Conservation (phyloP, 768 basidiomycete genomes). For the Calocybe indica region DNA sequence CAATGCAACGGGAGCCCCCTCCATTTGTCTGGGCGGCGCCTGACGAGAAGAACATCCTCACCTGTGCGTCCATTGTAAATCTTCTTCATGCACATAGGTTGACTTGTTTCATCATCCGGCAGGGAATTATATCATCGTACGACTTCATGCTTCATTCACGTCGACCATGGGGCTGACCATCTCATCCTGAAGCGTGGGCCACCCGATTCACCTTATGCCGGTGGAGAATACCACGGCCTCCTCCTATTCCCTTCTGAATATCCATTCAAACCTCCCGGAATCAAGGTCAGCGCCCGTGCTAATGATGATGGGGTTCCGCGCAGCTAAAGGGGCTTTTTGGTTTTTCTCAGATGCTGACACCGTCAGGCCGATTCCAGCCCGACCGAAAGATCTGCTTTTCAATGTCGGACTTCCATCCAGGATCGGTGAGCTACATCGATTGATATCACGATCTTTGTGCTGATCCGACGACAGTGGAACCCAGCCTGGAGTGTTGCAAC, state of each 20-base stretch:
- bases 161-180: constrained; percentile 4
- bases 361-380: constrained; percentile 84
- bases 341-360: constrained; percentile 72
- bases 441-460: background rate
- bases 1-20: constrained; percentile 90
- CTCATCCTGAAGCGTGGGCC: constrained; percentile 69
- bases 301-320: no score
- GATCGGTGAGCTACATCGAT: constrained; percentile 50
- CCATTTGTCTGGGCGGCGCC: constrained; percentile 95
- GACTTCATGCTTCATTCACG: constrained; percentile 7
- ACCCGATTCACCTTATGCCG: constrained; percentile 84
- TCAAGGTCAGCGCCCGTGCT: constrained; percentile 57
- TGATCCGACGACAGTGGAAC: constrained; percentile 61
- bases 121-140: constrained; percentile 96
- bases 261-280: constrained; percentile 94
- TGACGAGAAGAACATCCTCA: constrained; percentile 96
- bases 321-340: no score
- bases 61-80: constrained; percentile 52
- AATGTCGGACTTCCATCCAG: constrained; percentile 95
- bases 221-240: constrained; percentile 92
- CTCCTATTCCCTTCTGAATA: constrained; percentile 93
- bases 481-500: constrained; percentile 95
- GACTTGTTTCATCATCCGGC: background rate
- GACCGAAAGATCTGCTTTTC: constrained; percentile 98
- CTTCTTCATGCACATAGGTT: background rate